These are phyloP conservation scores for Ceratocystis ficicola DNA, from an alignment of 2,329 filamentous ascomycete species.

Conservation along the genomic window DNA sequence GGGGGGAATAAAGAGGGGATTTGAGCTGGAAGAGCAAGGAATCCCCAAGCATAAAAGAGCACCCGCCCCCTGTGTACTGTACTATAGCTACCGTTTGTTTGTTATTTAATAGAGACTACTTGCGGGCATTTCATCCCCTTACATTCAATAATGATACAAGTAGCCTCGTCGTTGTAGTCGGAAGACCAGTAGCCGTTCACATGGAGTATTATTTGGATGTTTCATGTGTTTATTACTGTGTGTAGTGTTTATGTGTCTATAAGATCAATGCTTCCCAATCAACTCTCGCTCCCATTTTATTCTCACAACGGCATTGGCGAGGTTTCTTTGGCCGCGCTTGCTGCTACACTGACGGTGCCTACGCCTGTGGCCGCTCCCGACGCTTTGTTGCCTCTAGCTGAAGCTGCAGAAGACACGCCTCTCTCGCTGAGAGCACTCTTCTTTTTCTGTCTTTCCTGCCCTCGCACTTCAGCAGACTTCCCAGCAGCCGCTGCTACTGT, in stretches of 20 bases:
- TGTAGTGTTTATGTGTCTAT: constrained; percentile 2
- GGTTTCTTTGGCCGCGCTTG: background rate
- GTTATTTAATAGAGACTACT: constrained; percentile 20
- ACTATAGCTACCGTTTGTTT: constrained; percentile 21
- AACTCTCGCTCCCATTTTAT: background rate
- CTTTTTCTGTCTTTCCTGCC: constrained; percentile 28
- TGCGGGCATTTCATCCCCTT: constrained; percentile 17
- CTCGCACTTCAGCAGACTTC: constrained; percentile 33
- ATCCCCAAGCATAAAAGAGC: constrained; percentile 1
- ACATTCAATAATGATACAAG: constrained; percentile 13
- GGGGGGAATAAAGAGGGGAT: background rate
- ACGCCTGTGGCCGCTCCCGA: constrained; percentile 21
- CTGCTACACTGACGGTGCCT: background rate
- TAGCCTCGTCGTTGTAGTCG: background rate
- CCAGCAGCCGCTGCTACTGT: constrained; percentile 38
- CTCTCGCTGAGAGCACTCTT: constrained; percentile 32
- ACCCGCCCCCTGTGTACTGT: constrained; percentile 16
- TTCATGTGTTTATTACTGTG: background rate
- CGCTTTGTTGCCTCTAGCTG: constrained; percentile 16
- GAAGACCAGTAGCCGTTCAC: constrained; percentile 8
- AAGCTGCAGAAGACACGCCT: constrained; percentile 23
- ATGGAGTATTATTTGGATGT: background rate
- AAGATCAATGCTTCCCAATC: background rate
- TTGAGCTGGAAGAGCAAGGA: constrained; percentile 11
- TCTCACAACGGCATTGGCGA: background rate